Conservation (phyloP, 2,329 filamentous ascomycete genomes). For the Pyrenochaeta sp. region DNA sequence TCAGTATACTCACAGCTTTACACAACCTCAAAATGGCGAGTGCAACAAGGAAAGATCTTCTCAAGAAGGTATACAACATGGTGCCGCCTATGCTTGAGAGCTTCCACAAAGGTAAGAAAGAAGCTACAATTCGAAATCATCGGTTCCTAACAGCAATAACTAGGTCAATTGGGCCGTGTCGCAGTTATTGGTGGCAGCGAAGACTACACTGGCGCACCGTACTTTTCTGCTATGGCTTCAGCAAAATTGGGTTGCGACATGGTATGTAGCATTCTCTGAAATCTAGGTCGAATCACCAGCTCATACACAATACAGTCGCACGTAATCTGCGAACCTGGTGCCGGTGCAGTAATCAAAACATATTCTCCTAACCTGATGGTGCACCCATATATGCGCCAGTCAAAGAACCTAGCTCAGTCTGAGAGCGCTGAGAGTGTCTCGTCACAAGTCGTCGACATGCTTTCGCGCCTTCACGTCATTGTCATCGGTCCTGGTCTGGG, state of each 20-base stretch:
- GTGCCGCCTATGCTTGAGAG: constrained; percentile 93
- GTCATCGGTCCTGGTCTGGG: constrained; percentile 94
- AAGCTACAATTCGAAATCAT: neutral
- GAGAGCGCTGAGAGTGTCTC: constrained; percentile 71
- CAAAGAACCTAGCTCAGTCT: constrained; percentile 63
- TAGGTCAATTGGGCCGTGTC: constrained; percentile 90
- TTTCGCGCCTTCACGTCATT: constrained; percentile 87
- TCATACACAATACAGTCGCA: constrained; percentile 69
- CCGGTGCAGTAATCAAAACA: constrained; percentile 87
- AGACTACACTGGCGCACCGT: constrained; percentile 96
- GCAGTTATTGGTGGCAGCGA: constrained; percentile 94
- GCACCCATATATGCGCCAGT: constrained; percentile 91
- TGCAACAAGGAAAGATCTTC: constrained; percentile 74
- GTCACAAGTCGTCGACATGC: constrained; percentile 76
- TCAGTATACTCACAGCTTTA: neutral
- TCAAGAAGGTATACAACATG: constrained; percentile 85
- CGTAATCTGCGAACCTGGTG: constrained; percentile 92
- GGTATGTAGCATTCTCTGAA: constrained; percentile 61
- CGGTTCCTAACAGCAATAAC: constrained; percentile 18
- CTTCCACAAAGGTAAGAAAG: constrained; percentile 87
- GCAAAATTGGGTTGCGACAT: constrained; percentile 90
- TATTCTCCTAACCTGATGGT: constrained; percentile 99
- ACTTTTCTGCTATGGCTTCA: constrained; percentile 97
- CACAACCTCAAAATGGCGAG: constrained; percentile 52
- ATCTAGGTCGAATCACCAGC: constrained; percentile 13